These are phyloP conservation scores for Domatiomyces catenatus DNA, from an alignment of 2,329 filamentous ascomycete genomes.

Conservation along the genomic window DNA sequence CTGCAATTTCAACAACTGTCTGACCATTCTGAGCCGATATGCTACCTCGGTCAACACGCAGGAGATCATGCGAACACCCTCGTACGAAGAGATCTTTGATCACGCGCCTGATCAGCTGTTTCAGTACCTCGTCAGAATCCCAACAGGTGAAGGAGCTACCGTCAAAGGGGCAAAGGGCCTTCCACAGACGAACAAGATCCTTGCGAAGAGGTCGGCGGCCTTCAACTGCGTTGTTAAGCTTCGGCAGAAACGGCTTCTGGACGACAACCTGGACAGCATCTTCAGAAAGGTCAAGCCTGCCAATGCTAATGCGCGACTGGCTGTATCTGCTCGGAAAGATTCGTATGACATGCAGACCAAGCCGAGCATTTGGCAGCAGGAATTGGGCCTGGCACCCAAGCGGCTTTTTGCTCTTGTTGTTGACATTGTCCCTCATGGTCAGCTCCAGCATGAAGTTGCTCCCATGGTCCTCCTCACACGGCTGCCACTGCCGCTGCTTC, in stretches of 20 bases:
- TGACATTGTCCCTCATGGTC: constrained; percentile 39
- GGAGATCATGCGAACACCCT: constrained; percentile 22
- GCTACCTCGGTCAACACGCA: constrained; percentile 20
- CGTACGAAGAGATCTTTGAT: constrained; percentile 25
- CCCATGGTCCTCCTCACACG: constrained; percentile 52
- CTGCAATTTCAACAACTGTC: constrained; percentile 12
- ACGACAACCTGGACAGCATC: constrained; percentile 58
- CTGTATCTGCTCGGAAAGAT: constrained; percentile 58
- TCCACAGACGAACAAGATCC: constrained; percentile 51
- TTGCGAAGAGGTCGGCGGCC: constrained; percentile 77
- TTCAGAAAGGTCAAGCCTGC: constrained; percentile 56
- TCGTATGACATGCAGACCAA: constrained; percentile 67
- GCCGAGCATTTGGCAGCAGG: constrained; percentile 53
- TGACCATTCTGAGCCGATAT: constrained; percentile 13
- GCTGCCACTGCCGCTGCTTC: constrained; percentile 45
- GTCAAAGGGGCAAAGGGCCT: constrained; percentile 51
- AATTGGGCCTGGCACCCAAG: constrained; percentile 31
- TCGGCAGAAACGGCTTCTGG: constrained; percentile 49
- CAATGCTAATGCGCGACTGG: constrained; percentile 77
- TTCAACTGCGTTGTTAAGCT: constrained; percentile 67
- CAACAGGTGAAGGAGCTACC: constrained; percentile 47
- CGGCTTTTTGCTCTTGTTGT: constrained; percentile 49
- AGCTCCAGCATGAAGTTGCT: constrained; percentile 29
- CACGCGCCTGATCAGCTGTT: constrained; percentile 36
- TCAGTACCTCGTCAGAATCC: constrained; percentile 64